Conservation (phyloP, 73 alveolate species). For the Tetrahymena malaccensis region DNA sequence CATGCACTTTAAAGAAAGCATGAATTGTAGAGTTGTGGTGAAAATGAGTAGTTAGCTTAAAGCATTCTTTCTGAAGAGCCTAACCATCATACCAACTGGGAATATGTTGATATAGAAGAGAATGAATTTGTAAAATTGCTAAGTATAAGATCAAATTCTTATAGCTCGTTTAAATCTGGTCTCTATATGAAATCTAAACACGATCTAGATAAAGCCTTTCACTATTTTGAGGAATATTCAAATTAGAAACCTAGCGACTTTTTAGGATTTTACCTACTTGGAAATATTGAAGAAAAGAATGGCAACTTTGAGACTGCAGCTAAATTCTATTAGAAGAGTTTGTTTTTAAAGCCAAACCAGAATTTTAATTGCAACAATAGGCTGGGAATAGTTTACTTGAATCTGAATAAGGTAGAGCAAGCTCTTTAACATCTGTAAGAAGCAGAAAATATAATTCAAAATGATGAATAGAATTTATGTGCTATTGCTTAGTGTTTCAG, state of each 20-base stretch:
- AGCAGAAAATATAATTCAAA: neutral
- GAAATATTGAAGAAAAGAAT: neutral
- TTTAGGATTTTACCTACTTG: neutral
- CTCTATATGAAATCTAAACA: neutral
- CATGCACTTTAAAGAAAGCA: neutral
- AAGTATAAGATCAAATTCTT: neutral
- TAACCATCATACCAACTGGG: neutral
- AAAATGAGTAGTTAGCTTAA: neutral
- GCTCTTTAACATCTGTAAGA: neutral
- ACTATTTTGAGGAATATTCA: neutral
- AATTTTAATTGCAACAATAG: neutral
- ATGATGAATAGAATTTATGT: neutral
- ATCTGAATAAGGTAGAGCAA: neutral
- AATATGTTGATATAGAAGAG: neutral
- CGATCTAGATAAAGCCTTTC: neutral
- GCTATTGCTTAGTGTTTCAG: neutral
- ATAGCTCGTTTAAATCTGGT: neutral
- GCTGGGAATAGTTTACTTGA: neutral
- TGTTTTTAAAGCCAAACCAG: neutral
- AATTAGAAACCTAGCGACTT: neutral
- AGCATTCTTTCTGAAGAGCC: neutral
- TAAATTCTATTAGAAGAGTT: neutral
- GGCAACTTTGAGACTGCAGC: neutral
- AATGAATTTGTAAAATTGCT: neutral
- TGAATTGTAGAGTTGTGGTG: neutral